These are phyloP conservation scores for Penicillium fimorum DNA, from an alignment of 495 filamentous ascomycete species.

Conservation along the genomic window DNA sequence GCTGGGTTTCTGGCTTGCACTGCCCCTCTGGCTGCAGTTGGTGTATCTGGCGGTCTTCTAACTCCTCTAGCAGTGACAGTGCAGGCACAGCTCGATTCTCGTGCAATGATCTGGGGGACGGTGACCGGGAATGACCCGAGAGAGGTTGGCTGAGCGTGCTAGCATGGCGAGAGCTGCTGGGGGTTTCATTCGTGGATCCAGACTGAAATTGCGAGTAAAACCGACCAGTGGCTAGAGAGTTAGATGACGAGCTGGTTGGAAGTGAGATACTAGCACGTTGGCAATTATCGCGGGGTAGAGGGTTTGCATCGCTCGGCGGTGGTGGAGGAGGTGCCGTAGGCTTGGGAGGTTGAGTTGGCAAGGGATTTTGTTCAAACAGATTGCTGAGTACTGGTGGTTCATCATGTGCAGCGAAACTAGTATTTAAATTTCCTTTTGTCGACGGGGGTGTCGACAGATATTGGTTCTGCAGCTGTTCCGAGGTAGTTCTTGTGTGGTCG, in stretches of 20 bases:
- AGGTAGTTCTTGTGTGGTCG: not conserved
- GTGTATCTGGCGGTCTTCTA: not conserved
- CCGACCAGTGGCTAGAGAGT: conserved; percentile 12
- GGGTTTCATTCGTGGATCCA: conserved; percentile 4
- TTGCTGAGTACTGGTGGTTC: not conserved
- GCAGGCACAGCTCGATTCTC: not conserved
- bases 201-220: conserved; percentile 25
- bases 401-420: not conserved
- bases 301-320: not conserved
- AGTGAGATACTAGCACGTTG: conserved; percentile 19
- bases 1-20: not conserved
- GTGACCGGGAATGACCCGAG: conserved; percentile 12
- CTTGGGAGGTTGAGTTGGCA: conserved; percentile 10
- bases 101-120: conserved; percentile 2
- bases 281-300: not conserved
- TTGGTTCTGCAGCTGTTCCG: conserved; percentile 4
- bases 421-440: not conserved
- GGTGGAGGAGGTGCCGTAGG: conserved; percentile 6
- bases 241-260: conserved; percentile 9
- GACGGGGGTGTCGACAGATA: conserved; percentile 3
- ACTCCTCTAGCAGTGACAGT: conserved; percentile 2
- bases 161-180: conserved; percentile 8
- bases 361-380: conserved; percentile 7
- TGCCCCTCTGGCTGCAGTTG: not conserved
- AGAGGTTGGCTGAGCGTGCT: conserved; percentile 18